Percentiles rank a stretch among this genome's conserved stretches.
Evolutionary conservation across 2,329 filamentous ascomycete genomes (phyloP).

Genomic region (Tolypocladium capitatum): DNA sequence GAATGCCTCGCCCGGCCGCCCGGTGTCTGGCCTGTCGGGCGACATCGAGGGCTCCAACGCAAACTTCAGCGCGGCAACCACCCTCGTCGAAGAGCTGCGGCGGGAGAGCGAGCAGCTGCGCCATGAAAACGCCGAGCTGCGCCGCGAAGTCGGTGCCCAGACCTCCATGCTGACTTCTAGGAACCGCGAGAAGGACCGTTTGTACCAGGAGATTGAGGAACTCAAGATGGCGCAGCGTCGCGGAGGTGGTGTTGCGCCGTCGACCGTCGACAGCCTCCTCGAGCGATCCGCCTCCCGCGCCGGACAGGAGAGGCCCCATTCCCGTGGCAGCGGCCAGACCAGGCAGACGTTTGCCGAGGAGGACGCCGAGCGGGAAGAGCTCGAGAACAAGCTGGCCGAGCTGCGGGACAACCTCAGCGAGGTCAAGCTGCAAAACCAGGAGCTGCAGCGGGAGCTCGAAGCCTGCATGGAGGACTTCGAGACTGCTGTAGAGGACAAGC

Average conservation of each 20-base stretch:
- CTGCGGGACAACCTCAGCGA: conserved; percentile 78
- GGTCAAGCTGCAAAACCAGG: conserved; percentile 79
- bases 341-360: conserved; percentile 46
- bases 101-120: conserved; percentile 61
- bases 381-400: conserved; percentile 72
- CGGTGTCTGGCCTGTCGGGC: conserved; percentile 35
- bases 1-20: conserved; percentile 33
- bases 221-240: conserved; percentile 78
- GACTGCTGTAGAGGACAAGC: conserved; percentile 49
- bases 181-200: conserved; percentile 84
- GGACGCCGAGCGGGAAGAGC: conserved; percentile 71
- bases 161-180: conserved; percentile 95
- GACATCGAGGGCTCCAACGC: conserved; percentile 37
- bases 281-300: conserved; percentile 88
- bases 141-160: conserved; percentile 86
- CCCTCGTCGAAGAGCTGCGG: conserved; percentile 63
- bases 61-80: conserved; percentile 45
- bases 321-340: conserved; percentile 57
- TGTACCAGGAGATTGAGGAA: conserved; percentile 96
- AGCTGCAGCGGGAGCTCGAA: conserved; percentile 71
- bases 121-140: conserved; percentile 83
- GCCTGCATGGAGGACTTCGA: conserved; percentile 71
- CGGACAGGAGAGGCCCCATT: conserved; percentile 55
- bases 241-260: conserved; percentile 49
- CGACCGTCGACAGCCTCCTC: conserved; percentile 76